Evolutionary conservation across 2,329 filamentous ascomycete species (phyloP).

Genomic region (Monosporascus sp.): DNA sequence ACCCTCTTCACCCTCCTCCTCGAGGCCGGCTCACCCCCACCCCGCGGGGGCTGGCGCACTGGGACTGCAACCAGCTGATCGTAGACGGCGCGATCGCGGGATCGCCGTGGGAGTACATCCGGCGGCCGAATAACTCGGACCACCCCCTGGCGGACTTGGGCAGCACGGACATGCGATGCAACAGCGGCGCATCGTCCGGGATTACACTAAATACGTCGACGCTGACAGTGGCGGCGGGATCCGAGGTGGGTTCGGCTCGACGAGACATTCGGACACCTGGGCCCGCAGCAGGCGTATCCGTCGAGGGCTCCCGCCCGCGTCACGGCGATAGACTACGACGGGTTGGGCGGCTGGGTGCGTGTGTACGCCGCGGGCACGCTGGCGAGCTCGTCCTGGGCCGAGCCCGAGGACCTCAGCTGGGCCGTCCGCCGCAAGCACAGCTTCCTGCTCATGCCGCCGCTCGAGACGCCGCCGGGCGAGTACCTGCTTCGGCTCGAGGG

Average conservation of each 20-base stretch:
- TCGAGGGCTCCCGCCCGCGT: conserved; percentile 6
- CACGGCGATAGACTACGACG: conserved; percentile 9
- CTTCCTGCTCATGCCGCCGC: conserved; percentile 10
- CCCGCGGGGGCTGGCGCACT: conserved; percentile 5
- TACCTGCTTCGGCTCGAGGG: conserved; percentile 18
- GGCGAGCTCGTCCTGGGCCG: neutral
- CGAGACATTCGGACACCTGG: conserved; percentile 15
- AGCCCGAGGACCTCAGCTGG: conserved; percentile 5
- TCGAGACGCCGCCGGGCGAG: conserved; percentile 12
- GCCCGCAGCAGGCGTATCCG: conserved; percentile 15
- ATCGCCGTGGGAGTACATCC: conserved; percentile 15
- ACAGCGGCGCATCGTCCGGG: conserved; percentile 6
- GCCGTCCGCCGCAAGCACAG: conserved; percentile 3
- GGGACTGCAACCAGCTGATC: conserved; percentile 15
- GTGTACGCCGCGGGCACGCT: conserved; percentile 8
- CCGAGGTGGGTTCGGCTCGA: conserved; percentile 12
- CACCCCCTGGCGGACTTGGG: conserved; percentile 14
- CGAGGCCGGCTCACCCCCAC: neutral
- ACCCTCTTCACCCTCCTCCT: conserved; percentile 2
- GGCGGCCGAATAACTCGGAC: conserved; percentile 11
- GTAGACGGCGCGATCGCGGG: conserved; percentile 12
- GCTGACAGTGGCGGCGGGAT: conserved; percentile 6
- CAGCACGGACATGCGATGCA: conserved; percentile 16
- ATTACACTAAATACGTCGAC: conserved; percentile 2
- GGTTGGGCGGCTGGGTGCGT: conserved; percentile 11